phyloP scores from a whole-genome alignment of 2,329 filamentous ascomycete genomes.

The Diaporthe ampelina region DNA sequence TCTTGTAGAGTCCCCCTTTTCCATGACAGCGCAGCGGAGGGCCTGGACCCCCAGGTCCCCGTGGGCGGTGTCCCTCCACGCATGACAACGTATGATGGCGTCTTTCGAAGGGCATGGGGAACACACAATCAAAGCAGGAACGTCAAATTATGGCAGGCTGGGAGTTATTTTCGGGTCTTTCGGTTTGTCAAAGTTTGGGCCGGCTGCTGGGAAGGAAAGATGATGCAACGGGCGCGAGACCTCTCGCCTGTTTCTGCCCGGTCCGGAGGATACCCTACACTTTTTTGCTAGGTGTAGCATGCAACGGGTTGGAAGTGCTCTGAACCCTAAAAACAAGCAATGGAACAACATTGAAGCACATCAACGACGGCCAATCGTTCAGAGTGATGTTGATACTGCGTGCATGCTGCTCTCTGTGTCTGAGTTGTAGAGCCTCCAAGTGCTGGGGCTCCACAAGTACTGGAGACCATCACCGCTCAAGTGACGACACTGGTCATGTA shows the following conservation, averaged over 20 bases:
- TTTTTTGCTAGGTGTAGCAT: constrained; percentile 51
- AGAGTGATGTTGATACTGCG: too few relatives aligned
- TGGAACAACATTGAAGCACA: constrained; percentile 48
- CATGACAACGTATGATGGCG: constrained; percentile 38
- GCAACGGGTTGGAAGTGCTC: constrained; percentile 53
- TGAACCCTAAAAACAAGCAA: constrained; percentile 48
- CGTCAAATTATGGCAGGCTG: constrained; percentile 39
- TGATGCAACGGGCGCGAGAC: constrained; percentile 35
- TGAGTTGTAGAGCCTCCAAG: too few relatives aligned
- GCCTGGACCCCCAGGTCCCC: background rate
- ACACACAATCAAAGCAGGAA: constrained; percentile 37
- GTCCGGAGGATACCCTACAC: constrained; percentile 38
- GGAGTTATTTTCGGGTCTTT: constrained; percentile 46
- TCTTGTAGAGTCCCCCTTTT: constrained; percentile 44
- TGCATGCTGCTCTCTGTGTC: too few relatives aligned
- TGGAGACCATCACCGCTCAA: too few relatives aligned
- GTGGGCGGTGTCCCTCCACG: constrained; percentile 33
- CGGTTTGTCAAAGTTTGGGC: constrained; percentile 45
- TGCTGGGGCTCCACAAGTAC: too few relatives aligned
- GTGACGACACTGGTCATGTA: too few relatives aligned
- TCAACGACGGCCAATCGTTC: too few relatives aligned
- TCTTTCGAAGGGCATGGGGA: constrained; percentile 36
- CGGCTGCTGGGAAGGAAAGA: constrained; percentile 47
- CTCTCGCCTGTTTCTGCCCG: constrained; percentile 21
- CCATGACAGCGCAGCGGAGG: constrained; percentile 38